phyloP scores from a whole-genome alignment of 805 yeast genomes.

The Yarrowia deformans region DNA sequence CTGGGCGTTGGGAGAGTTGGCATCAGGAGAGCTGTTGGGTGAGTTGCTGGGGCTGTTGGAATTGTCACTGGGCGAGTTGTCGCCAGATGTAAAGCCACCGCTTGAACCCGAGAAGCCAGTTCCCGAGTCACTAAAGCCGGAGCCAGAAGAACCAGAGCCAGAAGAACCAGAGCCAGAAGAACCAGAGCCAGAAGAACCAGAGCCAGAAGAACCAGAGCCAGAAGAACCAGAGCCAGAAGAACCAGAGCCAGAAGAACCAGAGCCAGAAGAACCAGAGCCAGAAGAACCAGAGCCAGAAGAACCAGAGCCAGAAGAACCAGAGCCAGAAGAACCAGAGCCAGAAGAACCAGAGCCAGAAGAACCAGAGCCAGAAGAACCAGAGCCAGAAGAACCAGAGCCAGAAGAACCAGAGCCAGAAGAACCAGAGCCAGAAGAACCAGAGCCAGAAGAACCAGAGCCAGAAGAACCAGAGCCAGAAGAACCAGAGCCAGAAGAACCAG shows the following conservation, averaged over 20 bases:
- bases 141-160: not conserved
- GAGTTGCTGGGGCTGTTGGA: not conserved
- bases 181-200: constrained; percentile 8
- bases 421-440: constrained; percentile 2
- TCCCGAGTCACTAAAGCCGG: not conserved
- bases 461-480: constrained; percentile 9
- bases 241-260: not conserved
- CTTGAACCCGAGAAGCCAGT: constrained; percentile 25
- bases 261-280: not conserved
- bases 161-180: not conserved
- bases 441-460: not conserved
- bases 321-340: no score
- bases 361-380: not conserved
- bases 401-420: not conserved
- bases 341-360: not conserved
- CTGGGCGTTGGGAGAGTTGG: constrained; percentile 3
- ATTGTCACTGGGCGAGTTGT: not conserved
- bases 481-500: constrained; percentile 2
- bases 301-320: constrained; percentile 2
- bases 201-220: constrained; percentile 1
- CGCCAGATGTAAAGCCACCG: constrained; percentile 17
- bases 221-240: constrained; percentile 1
- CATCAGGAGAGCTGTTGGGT: not conserved
- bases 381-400: constrained; percentile 18
- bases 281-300: constrained; percentile 9